Percentiles rank a stretch among this genome's conserved stretches.
phyloP scores from a whole-genome alignment of 2,329 filamentous ascomycete species.

The Pleurostoma richardsiae region DNA sequence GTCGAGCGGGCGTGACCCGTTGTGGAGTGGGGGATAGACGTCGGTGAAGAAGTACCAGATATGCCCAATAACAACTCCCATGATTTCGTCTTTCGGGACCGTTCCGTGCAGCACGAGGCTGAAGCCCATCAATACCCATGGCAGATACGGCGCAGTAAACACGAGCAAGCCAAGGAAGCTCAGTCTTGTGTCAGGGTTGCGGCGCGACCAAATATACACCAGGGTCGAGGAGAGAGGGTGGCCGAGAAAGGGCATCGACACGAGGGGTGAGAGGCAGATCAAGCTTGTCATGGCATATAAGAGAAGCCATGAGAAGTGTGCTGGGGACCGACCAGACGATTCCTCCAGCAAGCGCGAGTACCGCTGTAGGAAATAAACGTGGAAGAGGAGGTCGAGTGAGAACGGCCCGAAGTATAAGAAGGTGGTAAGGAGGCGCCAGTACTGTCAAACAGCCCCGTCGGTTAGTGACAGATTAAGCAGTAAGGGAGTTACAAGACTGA shows the following conservation, averaged over 20 bases:
- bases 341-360: slow-evolving; percentile 95
- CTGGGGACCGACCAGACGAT: slow-evolving; percentile 83
- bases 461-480: not conserved
- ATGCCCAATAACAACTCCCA: slow-evolving; percentile 91
- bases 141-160: slow-evolving; percentile 90
- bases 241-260: slow-evolving; percentile 92
- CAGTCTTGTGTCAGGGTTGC: slow-evolving; percentile 86
- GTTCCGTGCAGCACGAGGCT: slow-evolving; percentile 85
- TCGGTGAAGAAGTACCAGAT: slow-evolving; percentile 98
- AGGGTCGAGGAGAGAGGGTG: slow-evolving; percentile 87
- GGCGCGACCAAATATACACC: slow-evolving; percentile 95
- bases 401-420: slow-evolving; percentile 97
- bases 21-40: slow-evolving; percentile 88
- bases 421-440: slow-evolving; percentile 93
- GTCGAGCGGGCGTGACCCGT: slow-evolving; percentile 78
- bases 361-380: slow-evolving; percentile 96
- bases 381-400: slow-evolving; percentile 90
- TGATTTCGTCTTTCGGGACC: slow-evolving; percentile 92
- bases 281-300: slow-evolving; percentile 79
- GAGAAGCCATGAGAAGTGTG: slow-evolving; percentile 92
- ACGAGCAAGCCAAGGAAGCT: slow-evolving; percentile 85
- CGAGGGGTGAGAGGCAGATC: slow-evolving; percentile 75
- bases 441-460: slow-evolving; percentile 45
- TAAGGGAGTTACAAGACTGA: not conserved
- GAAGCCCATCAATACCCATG: slow-evolving; percentile 93